Conservation (phyloP, 768 basidiomycete genomes). For the Chalciporus piperatus region DNA sequence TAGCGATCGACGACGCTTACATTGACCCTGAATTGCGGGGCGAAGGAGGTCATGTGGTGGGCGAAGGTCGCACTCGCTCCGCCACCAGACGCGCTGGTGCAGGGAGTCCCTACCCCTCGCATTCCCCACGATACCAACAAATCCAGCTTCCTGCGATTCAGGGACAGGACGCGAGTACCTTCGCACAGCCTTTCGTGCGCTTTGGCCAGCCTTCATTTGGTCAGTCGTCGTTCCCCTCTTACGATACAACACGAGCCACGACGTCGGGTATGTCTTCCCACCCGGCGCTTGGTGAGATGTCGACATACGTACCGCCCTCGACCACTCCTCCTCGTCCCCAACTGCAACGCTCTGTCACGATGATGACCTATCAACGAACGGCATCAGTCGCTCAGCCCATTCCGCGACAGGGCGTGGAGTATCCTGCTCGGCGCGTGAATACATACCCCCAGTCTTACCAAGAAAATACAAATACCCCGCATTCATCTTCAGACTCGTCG, state of each 20-base stretch:
- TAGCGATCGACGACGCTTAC: conserved; percentile 30
- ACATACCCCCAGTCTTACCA: conserved; percentile 4
- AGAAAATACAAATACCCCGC: neutral
- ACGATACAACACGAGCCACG: conserved; percentile 2
- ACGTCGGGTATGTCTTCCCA: conserved; percentile 1
- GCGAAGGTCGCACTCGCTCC: conserved; percentile 31
- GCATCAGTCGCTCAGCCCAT: neutral
- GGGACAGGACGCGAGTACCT: conserved; percentile 6
- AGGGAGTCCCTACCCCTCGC: conserved; percentile 29
- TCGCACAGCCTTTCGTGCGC: conserved; percentile 9
- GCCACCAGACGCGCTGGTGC: conserved; percentile 18
- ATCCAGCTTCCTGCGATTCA: conserved; percentile 13
- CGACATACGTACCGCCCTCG: neutral
- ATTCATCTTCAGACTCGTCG: conserved; percentile 8
- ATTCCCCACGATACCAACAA: conserved; percentile 29
- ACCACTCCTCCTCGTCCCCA: neutral
- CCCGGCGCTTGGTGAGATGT: conserved; percentile 7
- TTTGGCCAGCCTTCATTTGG: conserved; percentile 29
- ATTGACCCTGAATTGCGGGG: conserved; percentile 37
- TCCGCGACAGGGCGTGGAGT: conserved; percentile 17
- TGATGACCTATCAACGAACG: conserved; percentile 9
- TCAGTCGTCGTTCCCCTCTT: conserved; percentile 13
- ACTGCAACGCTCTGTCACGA: neutral
- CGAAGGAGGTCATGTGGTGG: conserved; percentile 37
- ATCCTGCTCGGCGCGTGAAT: conserved; percentile 8